phyloP scores from a whole-genome alignment of 2,329 filamentous ascomycete genomes.

The Westerdykella aurantiaca region DNA sequence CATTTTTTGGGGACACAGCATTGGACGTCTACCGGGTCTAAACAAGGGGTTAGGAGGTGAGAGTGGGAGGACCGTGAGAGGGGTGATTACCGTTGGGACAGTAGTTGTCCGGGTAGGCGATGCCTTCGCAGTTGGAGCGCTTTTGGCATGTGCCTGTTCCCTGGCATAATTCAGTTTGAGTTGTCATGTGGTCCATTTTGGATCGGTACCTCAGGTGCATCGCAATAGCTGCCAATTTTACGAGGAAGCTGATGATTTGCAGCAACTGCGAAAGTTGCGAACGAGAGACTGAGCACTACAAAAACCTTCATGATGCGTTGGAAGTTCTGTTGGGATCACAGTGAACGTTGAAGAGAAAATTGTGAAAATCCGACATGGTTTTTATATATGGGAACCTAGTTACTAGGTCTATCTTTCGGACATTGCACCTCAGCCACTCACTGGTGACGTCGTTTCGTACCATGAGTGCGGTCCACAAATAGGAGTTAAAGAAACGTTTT shows the following conservation, averaged over 20 bases:
- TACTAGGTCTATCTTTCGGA: too few relatives aligned
- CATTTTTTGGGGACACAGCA: constrained; percentile 9
- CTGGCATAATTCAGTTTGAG: not conserved
- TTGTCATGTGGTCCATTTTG: not conserved
- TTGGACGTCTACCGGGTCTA: constrained; percentile 1
- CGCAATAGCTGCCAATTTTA: constrained; percentile 4
- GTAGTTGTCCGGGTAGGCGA: constrained; percentile 3
- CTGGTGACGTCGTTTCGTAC: too few relatives aligned
- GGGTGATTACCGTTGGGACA: constrained; percentile 2
- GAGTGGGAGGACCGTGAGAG: not conserved
- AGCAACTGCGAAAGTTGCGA: not conserved
- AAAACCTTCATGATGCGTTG: too few relatives aligned
- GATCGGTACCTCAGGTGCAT: constrained; percentile 3
- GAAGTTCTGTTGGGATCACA: too few relatives aligned
- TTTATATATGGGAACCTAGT: too few relatives aligned
- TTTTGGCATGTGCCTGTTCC: constrained; percentile 6
- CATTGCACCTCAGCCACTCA: too few relatives aligned
- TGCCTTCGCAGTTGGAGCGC: constrained; percentile 5
- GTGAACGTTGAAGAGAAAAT: too few relatives aligned
- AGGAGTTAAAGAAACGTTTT: not conserved
- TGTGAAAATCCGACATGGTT: too few relatives aligned
- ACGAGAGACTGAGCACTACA: not conserved
- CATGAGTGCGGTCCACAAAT: not conserved
- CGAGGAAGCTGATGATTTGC: not conserved
- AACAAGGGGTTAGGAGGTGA: not conserved